Evolutionary conservation across 306 rosid species (phyloP), one percentile per base, ranked within the genome.

Genomic region (Carpinus viminea): DNA sequence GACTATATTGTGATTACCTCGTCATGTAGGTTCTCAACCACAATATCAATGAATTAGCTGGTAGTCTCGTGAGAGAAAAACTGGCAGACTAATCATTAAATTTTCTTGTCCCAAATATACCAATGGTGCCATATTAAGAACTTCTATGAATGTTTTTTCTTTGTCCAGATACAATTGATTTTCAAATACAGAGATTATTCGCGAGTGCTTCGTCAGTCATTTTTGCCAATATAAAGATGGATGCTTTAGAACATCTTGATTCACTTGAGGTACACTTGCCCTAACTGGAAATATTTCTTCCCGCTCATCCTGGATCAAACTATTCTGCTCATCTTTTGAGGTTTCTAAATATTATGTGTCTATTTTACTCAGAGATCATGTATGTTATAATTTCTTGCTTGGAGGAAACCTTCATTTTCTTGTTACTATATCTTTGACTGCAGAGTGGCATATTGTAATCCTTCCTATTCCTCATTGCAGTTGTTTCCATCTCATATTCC

Each of bases 401-500:
- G 69, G 45, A 62, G 69, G 69, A 41, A 62, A 6, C n/a, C 69
- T 62, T 31, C 69, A 15, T 62, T 15, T 64, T 15, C 20, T 15
- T 20, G 51, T 56, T 55, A 5, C 81, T 21, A 64, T 46, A 70
- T 76, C 18, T 16, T 59, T 48, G 55, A 54, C 72, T 38, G 21
- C 53, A 18, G 60, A 70, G 72, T 78, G 77, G 76, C 53, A 9
- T 43, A 70, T 54, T 55, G 24, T 70, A 38, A 56, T 74, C 31
- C 74, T 31, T 53, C 71, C 48, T 48, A 41, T 79, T 59, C 59
- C 69, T 71, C 66, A 41, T 71, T 89, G 90, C 90, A 95, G 98
- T 79, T 89, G 75, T 88, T 83, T 88, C 99, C 98, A 36, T 73
- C 70, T 53, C 85, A 77, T 73, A 87, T 91, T 51, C 97, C 91